Percentiles rank a stretch among this genome's conserved stretches.
phyloP scores from a whole-genome alignment of 192 early-diverging fungal genomes.

The Backusella mclennaniae region DNA sequence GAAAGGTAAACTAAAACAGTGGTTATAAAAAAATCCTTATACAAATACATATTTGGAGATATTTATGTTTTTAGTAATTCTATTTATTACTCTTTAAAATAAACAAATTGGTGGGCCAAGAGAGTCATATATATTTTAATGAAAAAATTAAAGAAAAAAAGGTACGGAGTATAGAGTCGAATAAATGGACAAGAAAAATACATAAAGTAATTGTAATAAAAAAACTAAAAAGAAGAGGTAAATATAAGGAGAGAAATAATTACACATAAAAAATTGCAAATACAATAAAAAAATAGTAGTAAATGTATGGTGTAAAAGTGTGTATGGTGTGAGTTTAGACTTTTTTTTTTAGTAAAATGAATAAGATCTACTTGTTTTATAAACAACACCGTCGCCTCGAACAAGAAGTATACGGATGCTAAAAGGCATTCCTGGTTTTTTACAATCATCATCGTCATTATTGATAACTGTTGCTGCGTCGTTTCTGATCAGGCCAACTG shows the following conservation, averaged over 20 bases:
- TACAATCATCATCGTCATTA: slow-evolving; percentile 11
- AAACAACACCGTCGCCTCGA: slow-evolving; percentile 38
- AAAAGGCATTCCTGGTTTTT: slow-evolving; percentile 24
- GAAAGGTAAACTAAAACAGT: neutral
- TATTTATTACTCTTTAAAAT: neutral
- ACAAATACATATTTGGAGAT: neutral
- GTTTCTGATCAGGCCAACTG: neutral
- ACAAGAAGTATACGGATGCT: slow-evolving; percentile 31
- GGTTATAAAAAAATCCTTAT: neutral
- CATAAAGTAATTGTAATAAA: neutral
- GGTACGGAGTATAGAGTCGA: neutral
- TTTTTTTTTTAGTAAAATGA: slow-evolving; percentile 13
- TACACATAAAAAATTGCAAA: neutral
- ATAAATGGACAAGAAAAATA: neutral
- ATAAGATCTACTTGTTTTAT: slow-evolving; percentile 27
- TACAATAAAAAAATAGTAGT: neutral
- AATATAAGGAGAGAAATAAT: neutral
- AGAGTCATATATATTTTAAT: neutral
- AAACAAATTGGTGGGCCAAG: neutral
- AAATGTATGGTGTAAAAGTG: neutral
- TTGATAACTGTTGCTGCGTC: neutral
- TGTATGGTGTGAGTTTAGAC: neutral
- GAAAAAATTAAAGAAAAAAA: neutral
- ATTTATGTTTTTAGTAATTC: neutral
- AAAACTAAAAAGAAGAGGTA: neutral